Conservation (phyloP, 2,329 filamentous ascomycete genomes). For the Phyllosticta citribraziliensis region DNA sequence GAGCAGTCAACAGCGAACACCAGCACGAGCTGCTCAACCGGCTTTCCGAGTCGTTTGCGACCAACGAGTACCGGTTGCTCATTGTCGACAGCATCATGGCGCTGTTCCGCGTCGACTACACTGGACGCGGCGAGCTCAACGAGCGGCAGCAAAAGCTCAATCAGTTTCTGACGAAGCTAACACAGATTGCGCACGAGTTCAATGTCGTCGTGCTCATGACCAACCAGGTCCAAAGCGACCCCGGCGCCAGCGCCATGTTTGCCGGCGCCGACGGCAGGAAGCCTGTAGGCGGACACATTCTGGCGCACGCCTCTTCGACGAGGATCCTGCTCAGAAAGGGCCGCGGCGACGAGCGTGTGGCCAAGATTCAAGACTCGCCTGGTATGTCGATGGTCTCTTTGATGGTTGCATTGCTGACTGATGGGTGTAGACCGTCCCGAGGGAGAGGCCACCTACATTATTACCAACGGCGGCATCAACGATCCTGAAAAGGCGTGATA, state of each 20-base stretch:
- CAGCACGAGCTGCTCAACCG: conserved; percentile 55
- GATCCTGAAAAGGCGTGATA: conserved; percentile 52
- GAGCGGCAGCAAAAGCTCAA: conserved; percentile 61
- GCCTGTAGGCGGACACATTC: conserved; percentile 56
- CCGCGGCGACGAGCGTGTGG: conserved; percentile 58
- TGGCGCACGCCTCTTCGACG: conserved; percentile 59
- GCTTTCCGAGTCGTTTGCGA: conserved; percentile 50
- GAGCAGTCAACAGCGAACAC: conserved; percentile 57
- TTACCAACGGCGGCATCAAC: conserved; percentile 59
- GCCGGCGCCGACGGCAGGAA: conserved; percentile 59
- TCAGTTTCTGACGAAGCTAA: conserved; percentile 53
- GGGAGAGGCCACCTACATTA: conserved; percentile 59
- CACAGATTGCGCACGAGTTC: conserved; percentile 60
- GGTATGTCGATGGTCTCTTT: conserved; percentile 33
- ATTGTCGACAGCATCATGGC: conserved; percentile 64
- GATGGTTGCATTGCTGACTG: not conserved
- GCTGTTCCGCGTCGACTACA: conserved; percentile 58
- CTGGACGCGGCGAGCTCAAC: conserved; percentile 56
- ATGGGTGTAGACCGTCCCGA: conserved; percentile 51
- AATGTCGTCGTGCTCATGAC: conserved; percentile 51
- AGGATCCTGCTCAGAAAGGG: conserved; percentile 58
- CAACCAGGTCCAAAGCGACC: conserved; percentile 63
- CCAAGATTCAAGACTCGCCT: conserved; percentile 58
- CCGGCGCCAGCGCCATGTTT: conserved; percentile 58
- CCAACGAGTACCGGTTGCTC: conserved; percentile 55